Conservation (phyloP, 768 basidiomycete genomes). For the Amanita muscaria region DNA sequence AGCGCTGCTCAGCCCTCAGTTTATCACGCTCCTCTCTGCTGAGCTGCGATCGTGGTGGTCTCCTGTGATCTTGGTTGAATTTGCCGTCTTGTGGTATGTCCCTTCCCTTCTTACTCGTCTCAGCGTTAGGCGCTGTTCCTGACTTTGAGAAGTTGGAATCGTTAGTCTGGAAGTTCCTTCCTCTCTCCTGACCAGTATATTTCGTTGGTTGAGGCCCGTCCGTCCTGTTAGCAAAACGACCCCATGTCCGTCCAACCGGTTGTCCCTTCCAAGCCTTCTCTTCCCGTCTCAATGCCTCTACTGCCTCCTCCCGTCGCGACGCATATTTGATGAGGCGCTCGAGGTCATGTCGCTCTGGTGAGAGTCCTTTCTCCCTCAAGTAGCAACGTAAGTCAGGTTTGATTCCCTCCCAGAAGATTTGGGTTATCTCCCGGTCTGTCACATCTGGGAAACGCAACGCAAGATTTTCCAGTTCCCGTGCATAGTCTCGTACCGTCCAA, state of each 20-base stretch:
- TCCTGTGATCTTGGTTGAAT: neutral
- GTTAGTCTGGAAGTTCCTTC: neutral
- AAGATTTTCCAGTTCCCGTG: too few species aligned
- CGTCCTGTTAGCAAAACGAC: neutral
- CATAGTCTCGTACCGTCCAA: too few species aligned
- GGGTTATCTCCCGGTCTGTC: too few species aligned
- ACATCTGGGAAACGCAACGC: too few species aligned
- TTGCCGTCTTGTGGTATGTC: too few species aligned
- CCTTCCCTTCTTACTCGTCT: neutral
- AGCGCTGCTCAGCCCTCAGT: slow-evolving; percentile 13
- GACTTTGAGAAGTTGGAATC: neutral
- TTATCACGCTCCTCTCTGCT: slow-evolving; percentile 11
- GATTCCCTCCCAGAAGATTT: too few species aligned
- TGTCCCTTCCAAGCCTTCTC: neutral
- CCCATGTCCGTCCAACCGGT: neutral
- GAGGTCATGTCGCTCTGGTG: too few species aligned
- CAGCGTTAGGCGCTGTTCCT: neutral
- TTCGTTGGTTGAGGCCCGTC: neutral
- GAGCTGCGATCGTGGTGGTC: neutral
- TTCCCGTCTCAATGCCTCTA: neutral
- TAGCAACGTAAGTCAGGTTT: too few species aligned
- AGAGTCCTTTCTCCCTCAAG: too few species aligned
- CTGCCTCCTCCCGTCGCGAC: slow-evolving; percentile 21
- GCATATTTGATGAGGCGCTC: too few species aligned
- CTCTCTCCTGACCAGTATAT: neutral